These are phyloP conservation scores for Blastocystis sp. DNA, from an alignment of 352 stramenopile species.

Conservation along the genomic window DNA sequence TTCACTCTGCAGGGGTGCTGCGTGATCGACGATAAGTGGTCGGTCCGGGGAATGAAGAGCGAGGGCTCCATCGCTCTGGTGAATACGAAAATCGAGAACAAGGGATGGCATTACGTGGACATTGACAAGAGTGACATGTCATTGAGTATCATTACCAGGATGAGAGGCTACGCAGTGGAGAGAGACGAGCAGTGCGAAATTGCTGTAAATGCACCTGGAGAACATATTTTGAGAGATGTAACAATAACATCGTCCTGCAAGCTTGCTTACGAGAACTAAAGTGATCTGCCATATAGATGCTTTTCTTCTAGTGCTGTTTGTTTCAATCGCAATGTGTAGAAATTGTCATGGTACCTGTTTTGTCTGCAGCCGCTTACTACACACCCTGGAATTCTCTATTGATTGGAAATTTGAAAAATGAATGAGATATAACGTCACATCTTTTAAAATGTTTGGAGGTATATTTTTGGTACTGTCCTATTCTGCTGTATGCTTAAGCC, in stretches of 20 bases:
- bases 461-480: neutral
- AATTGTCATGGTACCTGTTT: neutral
- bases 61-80: conserved; percentile 71
- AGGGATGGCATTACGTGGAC: conserved; percentile 69
- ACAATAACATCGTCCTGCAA: neutral
- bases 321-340: neutral
- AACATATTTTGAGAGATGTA: conserved; percentile 68
- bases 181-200: conserved; percentile 67
- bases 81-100: conserved; percentile 71
- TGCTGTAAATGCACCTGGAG: conserved; percentile 67
- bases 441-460: neutral
- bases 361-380: too few relatives aligned
- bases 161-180: conserved; percentile 62
- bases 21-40: conserved; percentile 71
- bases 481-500: neutral
- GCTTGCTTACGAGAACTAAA: neutral
- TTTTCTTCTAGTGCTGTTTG: neutral
- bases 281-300: neutral
- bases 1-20: conserved; percentile 74
- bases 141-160: conserved; percentile 56
- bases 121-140: conserved; percentile 63
- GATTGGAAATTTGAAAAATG: too few relatives aligned
- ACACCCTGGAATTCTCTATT: too few relatives aligned
- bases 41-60: conserved; percentile 71
- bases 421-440: too few relatives aligned